Evolutionary conservation across 768 basidiomycete genomes (phyloP), one percentile per base, ranked within the genome.

Genomic region (Mycena epipterygia): DNA sequence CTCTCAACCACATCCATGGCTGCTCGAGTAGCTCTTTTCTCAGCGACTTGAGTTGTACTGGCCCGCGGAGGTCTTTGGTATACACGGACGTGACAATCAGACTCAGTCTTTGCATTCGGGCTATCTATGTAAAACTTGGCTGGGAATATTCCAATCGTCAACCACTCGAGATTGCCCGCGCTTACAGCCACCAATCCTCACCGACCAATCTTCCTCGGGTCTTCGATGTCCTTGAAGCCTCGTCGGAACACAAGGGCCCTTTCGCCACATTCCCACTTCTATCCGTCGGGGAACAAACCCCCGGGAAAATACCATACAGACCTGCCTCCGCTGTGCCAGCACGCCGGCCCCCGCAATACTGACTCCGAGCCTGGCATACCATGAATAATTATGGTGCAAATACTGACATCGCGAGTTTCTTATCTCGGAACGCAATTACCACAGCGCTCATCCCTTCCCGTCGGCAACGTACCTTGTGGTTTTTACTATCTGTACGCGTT

Each of bases 211-310:
- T 30, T 23, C 23, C 21, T 53, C 42, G 25, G 12, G 23, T 8
- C 52, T 6, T 27, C 25, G 27, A 12, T 44, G 29, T 21, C 29
- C 30, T 25, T 53, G 29, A 29, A 35, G 37, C 7, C 12, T 6
- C 27, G 25, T 41, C 49, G 39, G 51, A 64, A 56, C 19, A 64
- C 32, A 32, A 41, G 35, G 42, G 42, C 44, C 27, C 27, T n/a
- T n/a, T n/a, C n/a, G 27, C 41, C 44, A 29, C 56, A 55, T 57
- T 41, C 60, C 33, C 44, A 29, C 64, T 65, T 65, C 55, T 65
- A 30, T 65, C 41, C 64, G 64, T 65, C 64, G 64, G 64, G 63
- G 41, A 64, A 64, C 41, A 27, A 3, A 23, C 37, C 14, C 21
- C 14, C 23, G 55, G 13, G 23, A 5, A 39, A 39, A 39, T 39